Evolutionary conservation across 1,284 basidiomycete genomes (phyloP), one percentile per base, ranked within the genome.

Genomic region (Ustilago xerochloae): DNA sequence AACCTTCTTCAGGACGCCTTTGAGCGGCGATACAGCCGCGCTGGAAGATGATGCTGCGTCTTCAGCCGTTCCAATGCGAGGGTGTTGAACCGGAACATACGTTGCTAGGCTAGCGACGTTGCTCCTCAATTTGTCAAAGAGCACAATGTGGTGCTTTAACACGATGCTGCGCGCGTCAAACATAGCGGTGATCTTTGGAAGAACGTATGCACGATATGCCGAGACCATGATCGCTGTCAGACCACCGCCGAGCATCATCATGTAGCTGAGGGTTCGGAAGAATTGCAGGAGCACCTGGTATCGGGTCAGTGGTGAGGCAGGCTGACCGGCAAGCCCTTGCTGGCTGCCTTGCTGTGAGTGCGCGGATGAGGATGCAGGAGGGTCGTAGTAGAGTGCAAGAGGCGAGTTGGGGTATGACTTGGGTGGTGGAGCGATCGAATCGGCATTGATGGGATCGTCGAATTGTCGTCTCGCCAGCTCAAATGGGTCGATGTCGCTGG

Each of bases 231-330:
- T 32, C 4, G 76, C 79, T 3, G 81, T 67, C 10, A 68, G 30
- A 10, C 76, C 78, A 46, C 81, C 81, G n/a, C 79, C 69, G 41
- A 83, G 52, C 70, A 81, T 75, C 54, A 81, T 67, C 41, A 79
- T 53, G 50, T 55, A 73, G 63, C 78, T 78, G 35, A 83, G 56
- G 4, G 71, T 68, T 15, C 78, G 66, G 59, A 82, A 82, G 53
- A 80, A 83, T 9, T 60, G 52, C 29, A 83, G 48, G n/a, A 83
- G 49, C n/a, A 78, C 78, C 29, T 82, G 67, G 48, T 83, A 83
- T 24, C 81, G 66, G 4, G 73, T 62, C 33, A 67, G 55, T 16
- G 68, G 66, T 10, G 71, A 69, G n/a, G 57, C 66, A 13, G 16
- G 26, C 22, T 55, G 47, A 30, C 15, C 15, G 24, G 45, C 24